Evolutionary conservation across 352 stramenopile genomes (phyloP), one percentile per base, ranked within the genome.

Genomic region (Saprolegnia diclina): DNA sequence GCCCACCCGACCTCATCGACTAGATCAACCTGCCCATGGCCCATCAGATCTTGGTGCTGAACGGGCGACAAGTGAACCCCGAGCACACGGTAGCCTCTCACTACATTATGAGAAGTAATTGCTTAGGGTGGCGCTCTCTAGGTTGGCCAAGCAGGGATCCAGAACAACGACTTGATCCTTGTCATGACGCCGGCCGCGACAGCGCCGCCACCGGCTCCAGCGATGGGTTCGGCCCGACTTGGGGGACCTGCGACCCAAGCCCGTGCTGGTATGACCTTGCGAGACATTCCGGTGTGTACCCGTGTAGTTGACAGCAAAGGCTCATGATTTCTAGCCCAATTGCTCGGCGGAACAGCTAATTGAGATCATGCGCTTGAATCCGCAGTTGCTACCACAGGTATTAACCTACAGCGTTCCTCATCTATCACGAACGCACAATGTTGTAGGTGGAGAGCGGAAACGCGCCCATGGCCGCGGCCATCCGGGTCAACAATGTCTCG

Each of bases 281-380:
- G 82, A 53, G 87, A 95, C 32, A 92, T 95, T 67, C 85, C 87
- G 55, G 85, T 92, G 77, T 26, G 73, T 46, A 32, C 9, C 21
- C 22, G 16, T 32, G 14, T 54, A 21, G 29, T 44, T 22, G 18
- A 29, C 64, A 21, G 37, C 38, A 11, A 32, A 56, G 65, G 42
- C 18, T 32, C 6, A 24, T 59, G n/a, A 48, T 11, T 29, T 54
- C 1, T 24, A 87, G 79, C 61, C 74, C 22, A 78, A 90, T 70
- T 81, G 83, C 14, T 85, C 85, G 10, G 79, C 87, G 7, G 85
- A 95, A 67, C 50, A 88, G 24, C 77, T 93, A 56, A 77, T 95
- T 18, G 84, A 91, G 5, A 93, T 93, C 54, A 87, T 93, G 68
- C 81, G 90, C 5, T 86, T 90, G 72, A 95, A 93, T 64, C 83